Percentiles rank a stretch among this genome's conserved stretches.
phyloP scores from a whole-genome alignment of 2,329 filamentous ascomycete species.

The Cadophora luteo-olivacea region DNA sequence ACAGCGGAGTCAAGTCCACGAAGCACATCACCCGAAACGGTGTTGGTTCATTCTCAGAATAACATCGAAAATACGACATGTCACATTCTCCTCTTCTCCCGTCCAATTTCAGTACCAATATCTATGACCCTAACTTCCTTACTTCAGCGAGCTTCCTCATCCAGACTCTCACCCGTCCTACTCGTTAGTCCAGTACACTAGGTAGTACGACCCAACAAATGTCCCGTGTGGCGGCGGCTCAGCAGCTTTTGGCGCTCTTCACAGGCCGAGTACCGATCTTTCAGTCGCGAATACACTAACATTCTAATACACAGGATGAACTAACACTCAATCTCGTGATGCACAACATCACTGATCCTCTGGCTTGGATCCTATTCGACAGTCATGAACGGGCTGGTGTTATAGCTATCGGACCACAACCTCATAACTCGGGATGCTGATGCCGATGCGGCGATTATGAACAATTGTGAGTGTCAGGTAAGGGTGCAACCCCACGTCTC shows the following conservation, averaged over 20 bases:
- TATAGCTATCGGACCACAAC: neutral
- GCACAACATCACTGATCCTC: slow-evolving; percentile 16
- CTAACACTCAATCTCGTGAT: neutral
- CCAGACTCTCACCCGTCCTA: neutral
- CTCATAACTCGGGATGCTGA: neutral
- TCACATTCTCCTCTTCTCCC: slow-evolving; percentile 9
- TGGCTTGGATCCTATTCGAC: slow-evolving; percentile 24
- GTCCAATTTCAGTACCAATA: too few relatives aligned
- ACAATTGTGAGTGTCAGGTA: neutral
- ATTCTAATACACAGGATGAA: neutral
- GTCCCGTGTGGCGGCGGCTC: neutral
- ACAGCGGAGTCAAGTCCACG: neutral
- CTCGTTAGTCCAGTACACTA: neutral
- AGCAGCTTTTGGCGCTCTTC: neutral
- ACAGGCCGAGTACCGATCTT: neutral
- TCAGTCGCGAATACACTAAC: neutral
- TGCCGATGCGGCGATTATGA: neutral
- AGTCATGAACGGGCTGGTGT: neutral
- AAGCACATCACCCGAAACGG: slow-evolving; percentile 4
- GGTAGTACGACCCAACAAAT: neutral
- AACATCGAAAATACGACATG: slow-evolving; percentile 5
- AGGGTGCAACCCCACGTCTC: neutral
- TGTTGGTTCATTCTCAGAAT: neutral
- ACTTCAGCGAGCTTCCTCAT: neutral
- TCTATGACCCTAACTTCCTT: neutral